Evolutionary conservation across 2,329 filamentous ascomycete genomes (phyloP).

Genomic region (Blastomyces parvus): DNA sequence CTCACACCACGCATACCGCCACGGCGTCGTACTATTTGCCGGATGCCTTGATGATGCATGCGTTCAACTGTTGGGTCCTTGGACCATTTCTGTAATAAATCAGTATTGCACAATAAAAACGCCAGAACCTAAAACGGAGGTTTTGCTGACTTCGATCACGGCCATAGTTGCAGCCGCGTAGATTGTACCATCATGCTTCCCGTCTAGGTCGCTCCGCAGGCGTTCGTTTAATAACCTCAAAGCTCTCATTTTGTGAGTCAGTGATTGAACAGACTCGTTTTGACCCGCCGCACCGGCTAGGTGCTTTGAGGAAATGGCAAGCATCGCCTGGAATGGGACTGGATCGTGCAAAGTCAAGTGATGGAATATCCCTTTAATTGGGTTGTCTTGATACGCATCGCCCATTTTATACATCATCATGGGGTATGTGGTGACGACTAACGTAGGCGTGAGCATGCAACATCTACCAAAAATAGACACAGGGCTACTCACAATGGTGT

Average conservation of each 20-base stretch:
- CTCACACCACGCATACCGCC: slow-evolving; percentile 26
- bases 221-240: slow-evolving; percentile 25
- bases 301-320: slow-evolving; percentile 27
- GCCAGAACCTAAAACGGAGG: background rate
- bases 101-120: background rate
- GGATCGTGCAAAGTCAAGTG: slow-evolving; percentile 24
- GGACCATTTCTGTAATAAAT: slow-evolving; percentile 25
- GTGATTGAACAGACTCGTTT: slow-evolving; percentile 25
- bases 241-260: slow-evolving; percentile 28
- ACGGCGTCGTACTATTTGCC: slow-evolving; percentile 22
- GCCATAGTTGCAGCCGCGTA: slow-evolving; percentile 28
- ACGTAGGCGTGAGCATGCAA: slow-evolving; percentile 17
- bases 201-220: slow-evolving; percentile 20
- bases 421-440: slow-evolving; percentile 27
- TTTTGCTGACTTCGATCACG: slow-evolving; percentile 25
- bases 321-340: slow-evolving; percentile 28
- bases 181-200: slow-evolving; percentile 23
- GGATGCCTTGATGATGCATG: slow-evolving; percentile 24
- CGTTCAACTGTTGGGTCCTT: slow-evolving; percentile 25
- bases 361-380: slow-evolving; percentile 26
- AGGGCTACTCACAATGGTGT: slow-evolving; percentile 24
- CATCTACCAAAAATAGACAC: background rate
- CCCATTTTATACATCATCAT: slow-evolving; percentile 30
- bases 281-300: slow-evolving; percentile 25
- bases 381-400: slow-evolving; percentile 21